Conservation (phyloP, 768 basidiomycete genomes). For the Fistulinella prunicolor region DNA sequence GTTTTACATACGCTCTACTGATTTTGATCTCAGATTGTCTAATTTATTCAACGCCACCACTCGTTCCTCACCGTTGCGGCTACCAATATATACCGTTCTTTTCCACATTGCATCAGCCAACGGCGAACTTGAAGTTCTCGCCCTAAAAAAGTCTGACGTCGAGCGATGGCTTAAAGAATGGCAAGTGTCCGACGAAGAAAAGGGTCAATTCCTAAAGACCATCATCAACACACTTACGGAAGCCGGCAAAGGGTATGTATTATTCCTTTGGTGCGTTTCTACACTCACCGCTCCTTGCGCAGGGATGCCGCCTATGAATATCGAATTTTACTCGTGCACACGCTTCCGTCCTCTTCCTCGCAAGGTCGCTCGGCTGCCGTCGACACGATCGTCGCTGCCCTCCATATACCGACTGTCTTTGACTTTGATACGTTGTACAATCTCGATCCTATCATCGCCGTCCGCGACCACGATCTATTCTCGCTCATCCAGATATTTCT, state of each 20-base stretch:
- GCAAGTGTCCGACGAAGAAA: slow-evolving; percentile 61
- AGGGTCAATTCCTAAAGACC: slow-evolving; percentile 60
- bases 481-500: slow-evolving; percentile 75
- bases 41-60: slow-evolving; percentile 81
- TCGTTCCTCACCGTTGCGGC: slow-evolving; percentile 60
- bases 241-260: slow-evolving; percentile 57
- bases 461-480: slow-evolving; percentile 70
- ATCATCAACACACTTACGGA: slow-evolving; percentile 60
- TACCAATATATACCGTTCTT: slow-evolving; percentile 59
- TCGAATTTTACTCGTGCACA: slow-evolving; percentile 56
- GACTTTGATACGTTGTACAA: slow-evolving; percentile 82
- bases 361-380: slow-evolving; percentile 52
- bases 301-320: slow-evolving; percentile 67
- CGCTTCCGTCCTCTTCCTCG: slow-evolving; percentile 54
- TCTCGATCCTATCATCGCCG: slow-evolving; percentile 63
- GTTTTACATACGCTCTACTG: not conserved
- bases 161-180: slow-evolving; percentile 79
- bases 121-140: slow-evolving; percentile 60
- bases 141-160: slow-evolving; percentile 57
- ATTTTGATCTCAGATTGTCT: slow-evolving; percentile 51
- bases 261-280: not conserved
- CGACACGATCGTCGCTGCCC: slow-evolving; percentile 58
- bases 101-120: slow-evolving; percentile 57
- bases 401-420: slow-evolving; percentile 65
- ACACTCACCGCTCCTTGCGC: slow-evolving; percentile 1